phyloP scores from a whole-genome alignment of 129 eudicot genomes.

The Centrapalus pauciflorus region DNA sequence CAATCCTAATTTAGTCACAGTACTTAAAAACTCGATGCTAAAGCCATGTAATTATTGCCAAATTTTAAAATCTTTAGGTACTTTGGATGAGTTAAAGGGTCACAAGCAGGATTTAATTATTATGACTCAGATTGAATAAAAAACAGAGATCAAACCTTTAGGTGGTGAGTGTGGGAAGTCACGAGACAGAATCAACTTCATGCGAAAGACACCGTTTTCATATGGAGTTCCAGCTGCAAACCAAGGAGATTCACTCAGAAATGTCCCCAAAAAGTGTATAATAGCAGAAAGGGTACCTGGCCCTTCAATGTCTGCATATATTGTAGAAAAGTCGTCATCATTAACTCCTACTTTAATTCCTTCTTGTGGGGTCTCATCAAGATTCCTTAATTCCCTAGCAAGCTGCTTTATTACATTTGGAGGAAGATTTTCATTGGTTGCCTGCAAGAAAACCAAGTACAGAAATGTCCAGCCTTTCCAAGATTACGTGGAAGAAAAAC shows the following conservation, averaged over 20 bases:
- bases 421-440: slow-evolving; percentile 92
- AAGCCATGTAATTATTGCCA: neutral
- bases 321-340: slow-evolving; percentile 82
- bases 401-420: slow-evolving; percentile 91
- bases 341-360: slow-evolving; percentile 92
- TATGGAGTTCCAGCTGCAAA: slow-evolving; percentile 93
- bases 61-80: neutral
- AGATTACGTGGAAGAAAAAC: too few relatives aligned
- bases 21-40: too few relatives aligned
- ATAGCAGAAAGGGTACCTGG: slow-evolving; percentile 45
- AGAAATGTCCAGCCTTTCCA: too few relatives aligned
- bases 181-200: slow-evolving; percentile 72
- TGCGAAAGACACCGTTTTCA: slow-evolving; percentile 77
- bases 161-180: slow-evolving; percentile 89
- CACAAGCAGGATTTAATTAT: slow-evolving; percentile 1
- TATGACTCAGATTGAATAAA: neutral
- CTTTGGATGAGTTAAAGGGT: neutral
- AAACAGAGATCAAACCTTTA: slow-evolving; percentile 44
- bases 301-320: slow-evolving; percentile 91
- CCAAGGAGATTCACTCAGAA: slow-evolving; percentile 9
- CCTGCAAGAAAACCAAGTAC: slow-evolving; percentile 33
- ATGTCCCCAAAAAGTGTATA: neutral
- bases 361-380: slow-evolving; percentile 94
- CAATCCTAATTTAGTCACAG: neutral
- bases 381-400: slow-evolving; percentile 89